Conservation (phyloP, 116 monocot genomes). For the Trichopus zeylanicus region DNA sequence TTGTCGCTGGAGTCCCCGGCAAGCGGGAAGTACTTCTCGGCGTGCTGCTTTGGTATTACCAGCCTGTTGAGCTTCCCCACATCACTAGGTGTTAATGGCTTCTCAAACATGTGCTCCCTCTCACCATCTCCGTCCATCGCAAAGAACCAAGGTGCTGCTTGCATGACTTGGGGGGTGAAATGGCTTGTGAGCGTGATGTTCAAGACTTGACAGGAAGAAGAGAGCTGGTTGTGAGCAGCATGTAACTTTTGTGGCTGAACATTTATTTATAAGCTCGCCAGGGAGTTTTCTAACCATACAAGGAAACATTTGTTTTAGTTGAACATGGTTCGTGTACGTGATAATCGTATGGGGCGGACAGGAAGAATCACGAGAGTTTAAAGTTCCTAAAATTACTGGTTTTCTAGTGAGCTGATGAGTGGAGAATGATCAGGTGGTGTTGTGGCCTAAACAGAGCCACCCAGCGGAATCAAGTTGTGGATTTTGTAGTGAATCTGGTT, state of each 20-base stretch:
- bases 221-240: conserved; percentile 20
- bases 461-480: no score
- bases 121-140: conserved; percentile 10
- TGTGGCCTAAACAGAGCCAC: conserved; percentile 32
- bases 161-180: conserved; percentile 1
- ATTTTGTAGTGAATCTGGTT: not conserved
- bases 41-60: conserved; percentile 78
- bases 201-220: not conserved
- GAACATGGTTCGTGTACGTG: conserved; percentile 22
- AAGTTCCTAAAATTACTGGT: conserved; percentile 12
- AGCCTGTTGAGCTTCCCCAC: conserved; percentile 82
- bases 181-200: conserved; percentile 6
- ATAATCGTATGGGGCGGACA: conserved; percentile 23
- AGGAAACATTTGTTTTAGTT: conserved; percentile 7
- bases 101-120: conserved; percentile 63
- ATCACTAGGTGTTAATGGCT: conserved; percentile 68
- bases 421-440: conserved; percentile 5
- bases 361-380: conserved; percentile 27
- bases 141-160: conserved; percentile 10
- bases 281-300: no score
- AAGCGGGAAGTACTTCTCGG: conserved; percentile 62
- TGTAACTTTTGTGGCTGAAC: conserved; percentile 28
- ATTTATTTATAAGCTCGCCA: conserved; percentile 35
- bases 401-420: conserved; percentile 21
- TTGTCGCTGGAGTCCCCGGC: conserved; percentile 42